These are phyloP conservation scores for Hanseniaspora lindneri DNA, from an alignment of 805 yeast species.

Conservation along the genomic window DNA sequence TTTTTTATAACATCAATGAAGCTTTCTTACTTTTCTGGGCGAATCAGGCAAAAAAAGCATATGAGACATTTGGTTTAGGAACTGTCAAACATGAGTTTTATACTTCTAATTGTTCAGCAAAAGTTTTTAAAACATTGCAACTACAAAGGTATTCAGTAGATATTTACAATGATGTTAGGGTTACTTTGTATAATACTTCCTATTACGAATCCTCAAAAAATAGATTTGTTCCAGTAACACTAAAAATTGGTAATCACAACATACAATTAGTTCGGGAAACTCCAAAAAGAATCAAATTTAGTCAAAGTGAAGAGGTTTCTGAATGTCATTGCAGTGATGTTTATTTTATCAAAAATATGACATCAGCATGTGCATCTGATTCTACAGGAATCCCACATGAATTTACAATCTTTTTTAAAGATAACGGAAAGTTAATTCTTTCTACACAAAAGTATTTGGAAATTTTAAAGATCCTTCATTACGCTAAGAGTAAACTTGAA, in stretches of 20 bases:
- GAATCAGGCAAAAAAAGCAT: constrained; percentile 21
- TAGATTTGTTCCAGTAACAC: constrained; percentile 46
- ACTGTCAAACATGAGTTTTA: constrained; percentile 30
- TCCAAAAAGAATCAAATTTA: constrained; percentile 33
- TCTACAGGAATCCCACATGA: constrained; percentile 40
- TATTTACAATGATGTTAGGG: constrained; percentile 40
- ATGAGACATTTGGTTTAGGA: neutral
- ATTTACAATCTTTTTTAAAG: constrained; percentile 34
- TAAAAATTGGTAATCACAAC: constrained; percentile 60
- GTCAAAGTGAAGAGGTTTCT: constrained; percentile 27
- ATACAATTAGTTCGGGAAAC: constrained; percentile 44
- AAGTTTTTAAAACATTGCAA: constrained; percentile 35
- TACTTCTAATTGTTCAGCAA: constrained; percentile 37
- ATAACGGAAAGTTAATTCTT: constrained; percentile 32
- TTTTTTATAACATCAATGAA: constrained; percentile 36
- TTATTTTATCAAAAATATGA: constrained; percentile 33
- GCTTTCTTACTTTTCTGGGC: constrained; percentile 22
- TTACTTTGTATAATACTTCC: constrained; percentile 41
- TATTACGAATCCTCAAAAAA: constrained; percentile 39
- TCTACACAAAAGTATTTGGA: constrained; percentile 44
- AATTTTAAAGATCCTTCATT: constrained; percentile 58
- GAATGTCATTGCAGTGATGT: constrained; percentile 35
- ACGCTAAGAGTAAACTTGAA: constrained; percentile 45
- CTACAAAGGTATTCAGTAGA: constrained; percentile 34
- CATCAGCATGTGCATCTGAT: constrained; percentile 32